These are phyloP conservation scores for Saprolegnia diclina DNA, from an alignment of 352 stramenopile genomes.

Conservation along the genomic window DNA sequence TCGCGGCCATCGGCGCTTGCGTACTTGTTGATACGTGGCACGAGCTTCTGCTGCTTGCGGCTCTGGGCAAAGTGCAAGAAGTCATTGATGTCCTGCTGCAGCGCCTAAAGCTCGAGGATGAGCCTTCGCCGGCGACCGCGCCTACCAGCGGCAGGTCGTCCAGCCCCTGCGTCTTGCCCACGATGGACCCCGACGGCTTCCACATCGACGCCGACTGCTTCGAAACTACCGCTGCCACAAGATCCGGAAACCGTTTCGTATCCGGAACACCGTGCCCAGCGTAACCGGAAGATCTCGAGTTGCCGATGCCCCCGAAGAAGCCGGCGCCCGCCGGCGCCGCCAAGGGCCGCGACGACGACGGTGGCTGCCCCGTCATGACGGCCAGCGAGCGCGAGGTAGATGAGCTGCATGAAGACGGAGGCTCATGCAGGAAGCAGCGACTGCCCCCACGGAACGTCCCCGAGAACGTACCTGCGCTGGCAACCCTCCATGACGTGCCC, in stretches of 20 bases:
- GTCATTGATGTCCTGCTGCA: slow-evolving; percentile 63
- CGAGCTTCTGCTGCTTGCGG: slow-evolving; percentile 38
- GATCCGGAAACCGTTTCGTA: too few species aligned
- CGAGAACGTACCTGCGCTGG: slow-evolving; percentile 41
- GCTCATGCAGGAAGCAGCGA: background rate
- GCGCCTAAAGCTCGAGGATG: slow-evolving; percentile 28
- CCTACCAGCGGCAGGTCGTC: slow-evolving; percentile 23
- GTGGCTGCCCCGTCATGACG: slow-evolving; percentile 2
- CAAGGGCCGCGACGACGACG: slow-evolving; percentile 19
- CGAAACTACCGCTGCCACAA: slow-evolving; percentile 1
- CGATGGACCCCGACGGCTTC: slow-evolving; percentile 25
- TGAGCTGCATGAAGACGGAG: background rate
- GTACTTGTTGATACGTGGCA: slow-evolving; percentile 62
- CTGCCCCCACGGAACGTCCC: background rate
- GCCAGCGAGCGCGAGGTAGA: slow-evolving; percentile 15
- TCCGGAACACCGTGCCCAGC: too few species aligned
- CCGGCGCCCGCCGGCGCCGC: background rate
- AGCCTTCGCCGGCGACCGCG: background rate
- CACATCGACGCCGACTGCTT: slow-evolving; percentile 12
- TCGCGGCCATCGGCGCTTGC: background rate
- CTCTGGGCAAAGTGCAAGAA: slow-evolving; percentile 44
- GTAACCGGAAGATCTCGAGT: background rate
- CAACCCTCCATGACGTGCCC: slow-evolving; percentile 33
- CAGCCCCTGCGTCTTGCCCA: slow-evolving; percentile 26
- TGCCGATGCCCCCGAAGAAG: slow-evolving; percentile 18